These are phyloP conservation scores for Cercophora samala DNA, from an alignment of 495 filamentous ascomycete species.

Conservation along the genomic window DNA sequence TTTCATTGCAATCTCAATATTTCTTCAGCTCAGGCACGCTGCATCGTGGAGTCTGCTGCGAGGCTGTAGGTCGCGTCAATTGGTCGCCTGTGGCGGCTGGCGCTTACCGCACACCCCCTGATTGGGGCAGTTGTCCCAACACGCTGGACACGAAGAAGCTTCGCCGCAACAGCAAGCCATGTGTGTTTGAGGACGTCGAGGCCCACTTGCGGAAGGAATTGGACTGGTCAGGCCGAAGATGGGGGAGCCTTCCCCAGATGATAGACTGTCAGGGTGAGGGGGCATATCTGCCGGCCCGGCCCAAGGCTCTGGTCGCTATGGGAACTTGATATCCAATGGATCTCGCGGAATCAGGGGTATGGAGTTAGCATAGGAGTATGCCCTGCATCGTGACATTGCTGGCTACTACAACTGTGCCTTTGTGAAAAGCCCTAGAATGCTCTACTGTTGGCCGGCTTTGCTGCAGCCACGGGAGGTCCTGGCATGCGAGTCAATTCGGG, in stretches of 20 bases:
- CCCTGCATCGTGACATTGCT: background rate
- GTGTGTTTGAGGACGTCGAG: background rate
- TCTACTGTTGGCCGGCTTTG: background rate
- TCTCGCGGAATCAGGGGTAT: background rate
- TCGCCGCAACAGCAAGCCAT: slow-evolving; percentile 10
- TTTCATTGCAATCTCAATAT: background rate
- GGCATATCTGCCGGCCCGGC: slow-evolving; percentile 10
- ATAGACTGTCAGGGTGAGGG: background rate
- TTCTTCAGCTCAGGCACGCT: background rate
- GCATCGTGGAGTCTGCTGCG: background rate
- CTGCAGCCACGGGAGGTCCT: background rate
- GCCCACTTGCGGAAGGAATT: background rate
- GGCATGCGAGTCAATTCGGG: background rate
- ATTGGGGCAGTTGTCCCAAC: slow-evolving; percentile 17
- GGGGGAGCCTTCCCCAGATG: background rate
- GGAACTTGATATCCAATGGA: slow-evolving; percentile 10
- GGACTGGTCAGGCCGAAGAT: background rate
- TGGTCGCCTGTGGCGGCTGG: slow-evolving; percentile 11
- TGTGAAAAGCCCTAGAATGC: background rate
- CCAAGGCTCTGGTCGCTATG: slow-evolving; percentile 7
- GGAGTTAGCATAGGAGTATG: slow-evolving; percentile 6
- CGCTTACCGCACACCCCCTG: slow-evolving; percentile 8
- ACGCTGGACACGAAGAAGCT: slow-evolving; percentile 12
- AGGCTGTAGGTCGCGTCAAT: slow-evolving; percentile 1
- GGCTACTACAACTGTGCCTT: background rate